Percentiles rank a stretch among this genome's conserved stretches.
Conservation (phyloP, 768 basidiomycete genomes). For the Boletales sp. region DNA sequence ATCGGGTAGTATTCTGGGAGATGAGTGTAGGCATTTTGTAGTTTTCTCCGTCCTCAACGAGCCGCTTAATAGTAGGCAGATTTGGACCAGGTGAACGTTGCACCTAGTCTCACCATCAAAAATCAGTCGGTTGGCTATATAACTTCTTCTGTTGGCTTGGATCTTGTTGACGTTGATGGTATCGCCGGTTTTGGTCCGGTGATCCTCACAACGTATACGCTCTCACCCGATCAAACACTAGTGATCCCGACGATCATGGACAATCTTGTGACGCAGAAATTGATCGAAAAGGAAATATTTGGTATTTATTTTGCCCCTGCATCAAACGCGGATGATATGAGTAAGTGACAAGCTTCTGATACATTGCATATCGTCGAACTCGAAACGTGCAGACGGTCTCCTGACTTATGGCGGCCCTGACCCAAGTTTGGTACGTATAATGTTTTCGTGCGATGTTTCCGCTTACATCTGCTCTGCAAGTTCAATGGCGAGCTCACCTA, state of each 20-base stretch:
- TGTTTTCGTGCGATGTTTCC: too few relatives aligned
- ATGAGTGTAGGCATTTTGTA: too few relatives aligned
- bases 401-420: too few relatives aligned
- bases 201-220: neutral
- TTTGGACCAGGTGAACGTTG: neutral
- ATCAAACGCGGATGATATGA: neutral
- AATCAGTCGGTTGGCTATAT: neutral
- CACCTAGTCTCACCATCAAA: neutral
- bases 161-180: neutral
- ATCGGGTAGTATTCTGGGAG: too few relatives aligned
- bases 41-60: too few relatives aligned
- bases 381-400: neutral
- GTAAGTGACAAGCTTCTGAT: slow-evolving; percentile 1
- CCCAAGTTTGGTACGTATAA: too few relatives aligned
- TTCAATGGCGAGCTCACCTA: too few relatives aligned
- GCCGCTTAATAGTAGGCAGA: neutral
- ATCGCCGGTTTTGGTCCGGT: neutral
- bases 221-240: neutral
- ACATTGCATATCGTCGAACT: neutral
- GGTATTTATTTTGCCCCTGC: slow-evolving; percentile 19
- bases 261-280: slow-evolving; percentile 15
- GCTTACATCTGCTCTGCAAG: too few relatives aligned
- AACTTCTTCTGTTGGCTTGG: neutral
- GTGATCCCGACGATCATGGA: slow-evolving; percentile 20
- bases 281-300: slow-evolving; percentile 12